phyloP scores from a whole-genome alignment of 345 rosid genomes.

The Heritiera littoralis region DNA sequence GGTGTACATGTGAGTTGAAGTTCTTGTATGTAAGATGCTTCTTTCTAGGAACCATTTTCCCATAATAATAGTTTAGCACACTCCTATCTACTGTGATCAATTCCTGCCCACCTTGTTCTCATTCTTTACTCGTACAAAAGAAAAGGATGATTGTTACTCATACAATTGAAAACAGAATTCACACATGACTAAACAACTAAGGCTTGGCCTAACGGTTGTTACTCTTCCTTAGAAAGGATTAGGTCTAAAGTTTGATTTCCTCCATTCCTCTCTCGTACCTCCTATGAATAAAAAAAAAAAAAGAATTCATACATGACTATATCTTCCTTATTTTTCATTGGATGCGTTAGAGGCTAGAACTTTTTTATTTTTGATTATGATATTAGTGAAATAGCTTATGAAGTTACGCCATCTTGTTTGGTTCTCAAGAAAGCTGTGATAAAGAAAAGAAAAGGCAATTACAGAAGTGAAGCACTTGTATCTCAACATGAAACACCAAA shows the following conservation, averaged over 20 bases:
- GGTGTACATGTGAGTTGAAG: constrained; percentile 47
- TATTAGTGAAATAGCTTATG: neutral
- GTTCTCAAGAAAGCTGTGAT: neutral
- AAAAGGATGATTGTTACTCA: too few relatives aligned
- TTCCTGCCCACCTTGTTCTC: neutral
- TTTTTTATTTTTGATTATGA: neutral
- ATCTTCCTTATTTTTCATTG: neutral
- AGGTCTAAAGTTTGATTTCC: too few relatives aligned
- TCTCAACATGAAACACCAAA: neutral
- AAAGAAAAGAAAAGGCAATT: neutral
- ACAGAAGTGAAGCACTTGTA: neutral
- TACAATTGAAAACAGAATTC: neutral
- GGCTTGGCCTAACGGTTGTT: too few relatives aligned
- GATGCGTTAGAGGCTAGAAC: neutral
- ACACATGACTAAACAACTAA: neutral
- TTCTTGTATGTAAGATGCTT: constrained; percentile 37
- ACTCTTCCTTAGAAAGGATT: too few relatives aligned
- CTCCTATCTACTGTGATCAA: constrained; percentile 4
- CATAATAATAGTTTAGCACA: constrained; percentile 23
- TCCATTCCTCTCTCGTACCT: too few relatives aligned
- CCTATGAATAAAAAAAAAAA: too few relatives aligned
- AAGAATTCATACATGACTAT: neutral
- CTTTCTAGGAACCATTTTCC: constrained; percentile 31
- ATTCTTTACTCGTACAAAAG: neutral
- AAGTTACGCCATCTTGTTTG: neutral